Evolutionary conservation across 805 yeast genomes (phyloP).

Genomic region (Ogataea minuta): DNA sequence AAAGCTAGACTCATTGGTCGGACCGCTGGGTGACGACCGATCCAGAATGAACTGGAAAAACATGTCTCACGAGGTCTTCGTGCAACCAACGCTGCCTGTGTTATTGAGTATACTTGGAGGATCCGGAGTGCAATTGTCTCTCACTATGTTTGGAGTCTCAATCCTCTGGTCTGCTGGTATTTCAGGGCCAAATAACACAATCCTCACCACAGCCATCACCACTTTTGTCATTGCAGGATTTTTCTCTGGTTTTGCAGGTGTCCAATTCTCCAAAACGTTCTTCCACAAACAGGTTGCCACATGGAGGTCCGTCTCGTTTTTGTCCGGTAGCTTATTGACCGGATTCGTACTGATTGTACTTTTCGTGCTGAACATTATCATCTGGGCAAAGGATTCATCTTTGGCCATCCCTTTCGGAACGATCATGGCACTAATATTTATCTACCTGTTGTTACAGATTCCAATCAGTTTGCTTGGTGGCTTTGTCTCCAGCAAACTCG

Average conservation of each 20-base stretch:
- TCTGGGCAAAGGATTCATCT: conserved; percentile 76
- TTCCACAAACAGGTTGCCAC: conserved; percentile 39
- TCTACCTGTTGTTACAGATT: conserved; percentile 64
- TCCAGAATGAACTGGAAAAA: conserved; percentile 48
- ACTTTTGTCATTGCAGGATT: conserved; percentile 69
- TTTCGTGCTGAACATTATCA: conserved; percentile 59
- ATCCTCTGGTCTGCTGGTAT: conserved; percentile 55
- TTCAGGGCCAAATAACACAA: conserved; percentile 62
- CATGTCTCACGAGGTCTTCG: conserved; percentile 51
- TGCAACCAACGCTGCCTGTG: conserved; percentile 47
- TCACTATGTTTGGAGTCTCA: conserved; percentile 62
- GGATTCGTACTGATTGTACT: conserved; percentile 48
- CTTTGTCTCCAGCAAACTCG: conserved; percentile 32
- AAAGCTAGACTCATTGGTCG: conserved; percentile 17
- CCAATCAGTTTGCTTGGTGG: conserved; percentile 82
- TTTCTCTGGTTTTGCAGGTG: conserved; percentile 71
- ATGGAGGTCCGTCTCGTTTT: conserved; percentile 40
- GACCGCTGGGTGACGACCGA: conserved; percentile 7
- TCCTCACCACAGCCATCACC: conserved; percentile 56
- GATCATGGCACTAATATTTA: conserved; percentile 52
- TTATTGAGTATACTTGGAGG: conserved; percentile 59
- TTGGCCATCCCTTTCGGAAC: conserved; percentile 79
- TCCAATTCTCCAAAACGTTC: conserved; percentile 58
- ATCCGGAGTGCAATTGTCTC: conserved; percentile 70
- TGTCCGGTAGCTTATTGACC: conserved; percentile 51